Evolutionary conservation across 2,329 filamentous ascomycete species (phyloP), one percentile per base, ranked within the genome.

Genomic region (Ceratocystis papillata): DNA sequence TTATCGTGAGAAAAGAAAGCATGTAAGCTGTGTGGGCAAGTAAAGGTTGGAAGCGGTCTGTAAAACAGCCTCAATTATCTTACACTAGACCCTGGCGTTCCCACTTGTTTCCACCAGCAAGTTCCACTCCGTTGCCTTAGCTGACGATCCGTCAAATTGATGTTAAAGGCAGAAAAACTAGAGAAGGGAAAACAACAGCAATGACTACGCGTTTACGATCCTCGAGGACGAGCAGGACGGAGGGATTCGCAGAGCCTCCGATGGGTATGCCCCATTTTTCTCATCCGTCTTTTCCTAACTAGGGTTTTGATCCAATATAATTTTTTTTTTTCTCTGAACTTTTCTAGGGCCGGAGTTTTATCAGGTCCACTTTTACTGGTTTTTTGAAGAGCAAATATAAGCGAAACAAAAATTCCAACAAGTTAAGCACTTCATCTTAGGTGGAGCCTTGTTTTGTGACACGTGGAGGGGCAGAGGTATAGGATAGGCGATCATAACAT

Each of bases 41-140:
- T 10, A 1, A 33, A 33, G 30, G 46, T 10, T 50, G 46, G 46
- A 62, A 44, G 45, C 45, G 60, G 37, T 62, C 37, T 45, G 60
- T n/a, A 28, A 62, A 46, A 62, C 20, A 62, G 37, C 60, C 37
- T 44, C 37, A 45, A n/a, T 44, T 62, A 62, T 62, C 60, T 45
- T n/a, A 53, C 30, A 25, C 12, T 41, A 41, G 10, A 15, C 20
- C n/a, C 33, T 45, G 60, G 30, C 17, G 33, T 48, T 45, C 37
- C 45, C 37, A 62, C 45, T 48, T 62, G 60, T 65, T 46, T 59
- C 12, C 55, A 59, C 10, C 55, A 59, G 55, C 55, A 59, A 17
- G 55, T 59, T 37, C 55, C 55, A 59, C 55, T 59, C 55, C 17
- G 55, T 8, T 59, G 55, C 55, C 25, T 59, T 59, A 37, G 55